Conservation (phyloP, 352 stramenopile genomes). For the Aphanomyces stellatus region DNA sequence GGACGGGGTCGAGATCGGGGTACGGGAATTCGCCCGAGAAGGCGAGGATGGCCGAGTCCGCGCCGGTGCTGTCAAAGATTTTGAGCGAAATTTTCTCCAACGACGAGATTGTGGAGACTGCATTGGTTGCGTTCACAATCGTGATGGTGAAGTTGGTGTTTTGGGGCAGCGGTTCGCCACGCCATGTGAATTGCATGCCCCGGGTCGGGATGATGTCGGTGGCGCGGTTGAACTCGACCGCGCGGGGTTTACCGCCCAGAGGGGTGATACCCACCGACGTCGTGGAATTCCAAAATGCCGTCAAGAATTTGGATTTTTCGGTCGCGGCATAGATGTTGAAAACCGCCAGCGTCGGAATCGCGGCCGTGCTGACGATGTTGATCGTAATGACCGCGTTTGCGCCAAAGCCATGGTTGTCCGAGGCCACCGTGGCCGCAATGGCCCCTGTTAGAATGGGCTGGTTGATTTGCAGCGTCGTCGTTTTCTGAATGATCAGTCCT, state of each 20-base stretch:
- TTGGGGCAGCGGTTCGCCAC: not conserved
- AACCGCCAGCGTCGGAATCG: not conserved
- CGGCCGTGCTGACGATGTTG: not conserved
- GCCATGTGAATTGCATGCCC: not conserved
- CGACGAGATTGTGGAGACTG: not conserved
- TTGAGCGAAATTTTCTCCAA: not conserved
- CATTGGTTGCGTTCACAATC: slow-evolving; percentile 1
- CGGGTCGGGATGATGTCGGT: not conserved
- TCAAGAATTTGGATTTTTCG: not conserved
- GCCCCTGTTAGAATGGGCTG: not conserved
- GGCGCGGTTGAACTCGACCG: not conserved
- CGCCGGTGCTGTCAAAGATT: not conserved
- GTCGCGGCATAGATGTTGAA: not conserved
- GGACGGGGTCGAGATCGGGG: not conserved
- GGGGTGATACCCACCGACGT: not conserved
- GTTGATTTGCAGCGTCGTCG: not conserved
- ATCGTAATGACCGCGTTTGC: slow-evolving; percentile 1
- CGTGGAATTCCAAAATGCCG: not conserved
- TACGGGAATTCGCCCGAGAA: not conserved
- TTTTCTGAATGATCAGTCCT: not conserved
- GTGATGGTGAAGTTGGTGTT: not conserved
- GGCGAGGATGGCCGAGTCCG: not conserved
- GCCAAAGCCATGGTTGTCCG: not conserved
- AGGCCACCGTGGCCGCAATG: not conserved
- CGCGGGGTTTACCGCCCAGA: not conserved